phyloP scores from a whole-genome alignment of 495 filamentous ascomycete species.

The Chaetomium cochliodes region DNA sequence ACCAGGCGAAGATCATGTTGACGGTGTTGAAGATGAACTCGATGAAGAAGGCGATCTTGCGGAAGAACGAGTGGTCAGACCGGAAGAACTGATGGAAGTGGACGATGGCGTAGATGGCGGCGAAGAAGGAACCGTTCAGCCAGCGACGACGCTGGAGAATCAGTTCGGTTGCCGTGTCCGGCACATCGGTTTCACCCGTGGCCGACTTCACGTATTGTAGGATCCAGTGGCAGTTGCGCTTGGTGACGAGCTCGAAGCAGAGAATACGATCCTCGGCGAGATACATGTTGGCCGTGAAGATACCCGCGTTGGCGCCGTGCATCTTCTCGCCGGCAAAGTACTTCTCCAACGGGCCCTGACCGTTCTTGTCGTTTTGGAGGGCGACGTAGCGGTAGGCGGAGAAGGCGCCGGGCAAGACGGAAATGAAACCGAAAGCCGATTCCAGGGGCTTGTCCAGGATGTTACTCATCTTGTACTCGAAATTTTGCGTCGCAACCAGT shows the following conservation, averaged over 20 bases:
- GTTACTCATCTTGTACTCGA: constrained; percentile 99
- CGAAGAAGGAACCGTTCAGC: constrained; percentile 99
- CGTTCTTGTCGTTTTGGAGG: constrained; percentile 93
- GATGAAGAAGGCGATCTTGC: constrained; percentile 85
- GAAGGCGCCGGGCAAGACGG: constrained; percentile 94
- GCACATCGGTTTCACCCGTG: constrained; percentile 97
- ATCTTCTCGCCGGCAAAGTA: constrained; percentile 98
- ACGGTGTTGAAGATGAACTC: constrained; percentile 94
- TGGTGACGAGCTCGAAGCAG: constrained; percentile 97
- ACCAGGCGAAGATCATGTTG: constrained; percentile 98
- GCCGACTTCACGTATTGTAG: constrained; percentile 97
- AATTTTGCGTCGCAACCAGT: constrained; percentile 94
- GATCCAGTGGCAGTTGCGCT: constrained; percentile 95
- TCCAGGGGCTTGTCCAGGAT: constrained; percentile 98
- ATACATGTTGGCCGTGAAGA: constrained; percentile 99
- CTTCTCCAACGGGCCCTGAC: constrained; percentile 88
- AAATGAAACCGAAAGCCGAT: constrained; percentile 97
- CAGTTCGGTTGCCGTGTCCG: constrained; percentile 88
- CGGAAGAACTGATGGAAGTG: constrained; percentile 95
- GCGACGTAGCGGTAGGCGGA: constrained; percentile 95
- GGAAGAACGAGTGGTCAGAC: constrained; percentile 79
- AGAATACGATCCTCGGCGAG: constrained; percentile 98
- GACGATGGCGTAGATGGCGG: constrained; percentile 89
- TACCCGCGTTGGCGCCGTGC: constrained; percentile 89
- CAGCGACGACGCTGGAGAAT: constrained; percentile 95